These are phyloP conservation scores for Boletus rufocinnamomeus DNA, from an alignment of 768 basidiomycete species.

Conservation along the genomic window DNA sequence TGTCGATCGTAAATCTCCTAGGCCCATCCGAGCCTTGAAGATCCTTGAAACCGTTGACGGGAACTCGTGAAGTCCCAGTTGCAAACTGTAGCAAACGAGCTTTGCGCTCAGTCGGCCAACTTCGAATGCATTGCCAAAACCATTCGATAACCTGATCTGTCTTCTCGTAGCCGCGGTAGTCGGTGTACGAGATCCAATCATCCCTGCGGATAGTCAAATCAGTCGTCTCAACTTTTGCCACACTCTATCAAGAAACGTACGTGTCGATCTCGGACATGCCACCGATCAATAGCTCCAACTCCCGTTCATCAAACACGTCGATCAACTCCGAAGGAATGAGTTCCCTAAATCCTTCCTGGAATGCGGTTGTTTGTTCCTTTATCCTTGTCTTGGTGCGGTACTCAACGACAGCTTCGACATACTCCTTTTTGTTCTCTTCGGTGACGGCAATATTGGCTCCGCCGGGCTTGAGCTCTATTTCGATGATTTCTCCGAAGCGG, in stretches of 20 bases:
- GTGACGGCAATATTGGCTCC: slow-evolving; percentile 66
- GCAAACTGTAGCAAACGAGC: slow-evolving; percentile 87
- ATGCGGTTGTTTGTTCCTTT: slow-evolving; percentile 80
- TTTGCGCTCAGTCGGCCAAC: slow-evolving; percentile 90
- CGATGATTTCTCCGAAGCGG: slow-evolving; percentile 71
- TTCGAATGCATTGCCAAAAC: slow-evolving; percentile 93
- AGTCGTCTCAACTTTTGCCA: not conserved
- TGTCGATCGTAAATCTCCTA: slow-evolving; percentile 91
- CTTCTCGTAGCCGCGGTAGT: slow-evolving; percentile 86
- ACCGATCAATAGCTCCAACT: slow-evolving; percentile 86
- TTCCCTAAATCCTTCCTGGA: slow-evolving; percentile 85
- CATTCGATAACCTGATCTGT: slow-evolving; percentile 88
- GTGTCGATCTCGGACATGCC: slow-evolving; percentile 94
- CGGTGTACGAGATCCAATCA: slow-evolving; percentile 93
- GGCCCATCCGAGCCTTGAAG: slow-evolving; percentile 93
- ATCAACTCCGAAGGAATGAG: slow-evolving; percentile 82
- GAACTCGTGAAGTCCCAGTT: slow-evolving; percentile 80
- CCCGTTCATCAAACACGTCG: slow-evolving; percentile 89
- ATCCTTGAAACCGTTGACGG: slow-evolving; percentile 95
- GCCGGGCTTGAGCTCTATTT: slow-evolving; percentile 62
- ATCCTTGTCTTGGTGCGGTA: slow-evolving; percentile 84
- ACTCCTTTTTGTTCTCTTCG: slow-evolving; percentile 76
- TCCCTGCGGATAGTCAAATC: slow-evolving; percentile 46
- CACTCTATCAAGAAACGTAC: slow-evolving; percentile 38
- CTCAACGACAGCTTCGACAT: slow-evolving; percentile 74